Percentiles rank a stretch among this genome's conserved stretches.
phyloP scores from a whole-genome alignment of 2,329 filamentous ascomycete genomes.

The Trichoderma brevicompactum region DNA sequence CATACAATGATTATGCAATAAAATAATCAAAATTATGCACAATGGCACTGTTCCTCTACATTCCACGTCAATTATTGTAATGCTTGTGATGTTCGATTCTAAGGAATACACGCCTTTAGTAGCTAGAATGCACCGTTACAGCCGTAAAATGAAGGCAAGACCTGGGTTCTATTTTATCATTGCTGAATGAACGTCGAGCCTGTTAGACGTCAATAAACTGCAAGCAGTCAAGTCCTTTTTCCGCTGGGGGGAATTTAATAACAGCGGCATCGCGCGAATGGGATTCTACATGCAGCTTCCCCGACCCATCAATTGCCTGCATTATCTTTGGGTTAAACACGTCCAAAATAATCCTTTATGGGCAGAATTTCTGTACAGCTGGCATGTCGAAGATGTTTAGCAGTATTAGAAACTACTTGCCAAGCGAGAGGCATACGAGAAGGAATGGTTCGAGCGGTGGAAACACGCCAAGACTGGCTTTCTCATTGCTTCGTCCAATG shows the following conservation, averaged over 20 bases:
- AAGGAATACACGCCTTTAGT: too few species aligned
- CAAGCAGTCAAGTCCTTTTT: constrained; percentile 63
- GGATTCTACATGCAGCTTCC: constrained; percentile 74
- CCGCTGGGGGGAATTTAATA: constrained; percentile 65
- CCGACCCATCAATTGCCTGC: constrained; percentile 76
- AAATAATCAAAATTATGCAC: too few species aligned
- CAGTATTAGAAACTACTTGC: constrained; percentile 67
- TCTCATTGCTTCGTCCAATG: constrained; percentile 82
- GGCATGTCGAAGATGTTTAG: constrained; percentile 62
- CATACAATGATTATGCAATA: too few species aligned
- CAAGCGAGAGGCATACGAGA: constrained; percentile 44
- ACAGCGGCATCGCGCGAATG: constrained; percentile 77
- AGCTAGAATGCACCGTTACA: too few species aligned
- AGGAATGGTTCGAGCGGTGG: constrained; percentile 54
- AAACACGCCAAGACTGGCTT: constrained; percentile 73
- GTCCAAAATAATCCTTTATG: constrained; percentile 75
- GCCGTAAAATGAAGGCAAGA: too few species aligned
- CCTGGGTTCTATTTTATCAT: too few species aligned
- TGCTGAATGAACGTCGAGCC: constrained; percentile 33
- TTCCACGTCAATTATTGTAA: too few species aligned
- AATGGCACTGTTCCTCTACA: too few species aligned
- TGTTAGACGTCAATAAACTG: constrained; percentile 59
- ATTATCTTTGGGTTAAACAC: constrained; percentile 89
- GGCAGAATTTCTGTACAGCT: constrained; percentile 70
- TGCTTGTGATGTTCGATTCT: too few species aligned